Conservation (phyloP, 768 basidiomycete genomes). For the Cystoderma amianthinum region DNA sequence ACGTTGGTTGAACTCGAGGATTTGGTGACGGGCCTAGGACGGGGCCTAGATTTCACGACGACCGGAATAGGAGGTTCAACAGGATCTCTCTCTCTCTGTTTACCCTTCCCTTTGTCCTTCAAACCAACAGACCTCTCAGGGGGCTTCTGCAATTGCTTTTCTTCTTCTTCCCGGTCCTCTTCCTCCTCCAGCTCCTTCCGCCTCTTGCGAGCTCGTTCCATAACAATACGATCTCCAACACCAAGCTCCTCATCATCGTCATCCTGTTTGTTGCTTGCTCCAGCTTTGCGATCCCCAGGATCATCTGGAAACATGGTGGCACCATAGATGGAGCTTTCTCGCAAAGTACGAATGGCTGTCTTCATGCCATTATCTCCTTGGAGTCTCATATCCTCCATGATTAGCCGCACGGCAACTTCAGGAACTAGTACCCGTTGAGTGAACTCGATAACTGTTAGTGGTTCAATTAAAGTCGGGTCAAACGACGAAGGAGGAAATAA, state of each 20-base stretch:
- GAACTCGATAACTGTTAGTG: slow-evolving; percentile 72
- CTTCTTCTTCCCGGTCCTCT: slow-evolving; percentile 12
- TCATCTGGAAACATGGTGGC: slow-evolving; percentile 79
- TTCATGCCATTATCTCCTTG: slow-evolving; percentile 26
- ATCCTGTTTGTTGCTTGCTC: slow-evolving; percentile 9
- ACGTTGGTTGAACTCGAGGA: background rate
- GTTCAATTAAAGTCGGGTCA: slow-evolving; percentile 43
- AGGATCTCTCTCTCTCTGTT: background rate
- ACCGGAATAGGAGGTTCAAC: background rate
- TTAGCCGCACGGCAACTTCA: slow-evolving; percentile 77
- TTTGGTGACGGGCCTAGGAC: background rate
- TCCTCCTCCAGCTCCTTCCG: slow-evolving; percentile 43
- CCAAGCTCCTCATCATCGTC: slow-evolving; percentile 24
- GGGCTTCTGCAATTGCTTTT: background rate
- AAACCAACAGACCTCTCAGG: background rate
- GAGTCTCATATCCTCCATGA: slow-evolving; percentile 65
- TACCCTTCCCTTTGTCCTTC: background rate
- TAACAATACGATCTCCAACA: slow-evolving; percentile 43
- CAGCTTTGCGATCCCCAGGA: slow-evolving; percentile 22
- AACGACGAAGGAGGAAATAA: slow-evolving; percentile 64
- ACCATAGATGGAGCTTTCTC: slow-evolving; percentile 78
- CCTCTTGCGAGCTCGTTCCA: slow-evolving; percentile 47
- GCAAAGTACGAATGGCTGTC: slow-evolving; percentile 52
- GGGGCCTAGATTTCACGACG: background rate
- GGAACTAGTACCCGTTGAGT: slow-evolving; percentile 84